Evolutionary conservation across 441 rosid species (phyloP).

Genomic region (Adansonia madagascariensis): DNA sequence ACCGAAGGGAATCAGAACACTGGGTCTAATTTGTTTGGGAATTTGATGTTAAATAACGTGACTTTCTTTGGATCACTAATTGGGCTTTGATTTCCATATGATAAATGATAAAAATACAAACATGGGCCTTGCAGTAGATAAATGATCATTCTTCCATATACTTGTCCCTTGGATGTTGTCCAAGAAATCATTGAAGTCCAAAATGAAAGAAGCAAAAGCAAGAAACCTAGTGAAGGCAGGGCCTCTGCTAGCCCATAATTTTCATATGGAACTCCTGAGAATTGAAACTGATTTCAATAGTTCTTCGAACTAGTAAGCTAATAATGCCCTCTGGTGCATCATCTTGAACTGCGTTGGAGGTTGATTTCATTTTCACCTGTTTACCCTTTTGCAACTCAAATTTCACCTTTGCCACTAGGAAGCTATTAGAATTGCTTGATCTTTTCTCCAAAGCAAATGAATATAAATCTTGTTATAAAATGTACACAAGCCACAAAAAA

Average conservation of each 20-base stretch:
- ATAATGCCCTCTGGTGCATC: not conserved
- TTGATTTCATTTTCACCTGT: not conserved
- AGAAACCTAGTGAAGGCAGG: not conserved
- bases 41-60: no score
- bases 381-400: not conserved
- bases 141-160: not conserved
- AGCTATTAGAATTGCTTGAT: not conserved
- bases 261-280: not conserved
- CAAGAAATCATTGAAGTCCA: not conserved
- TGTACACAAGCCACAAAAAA: no score
- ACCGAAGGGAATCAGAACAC: not conserved
- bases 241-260: not conserved
- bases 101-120: not conserved
- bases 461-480: no score
- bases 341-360: not conserved
- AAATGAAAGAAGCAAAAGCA: not conserved
- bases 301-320: not conserved
- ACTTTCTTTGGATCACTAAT: not conserved
- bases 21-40: not conserved
- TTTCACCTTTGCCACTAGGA: no score
- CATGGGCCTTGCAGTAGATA: not conserved
- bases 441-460: not conserved
- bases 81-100: not conserved
- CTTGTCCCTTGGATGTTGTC: not conserved
- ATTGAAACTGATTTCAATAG: not conserved